Evolutionary conservation across 1,284 basidiomycete genomes (phyloP).

Genomic region (Sanghuangporus weigelae): DNA sequence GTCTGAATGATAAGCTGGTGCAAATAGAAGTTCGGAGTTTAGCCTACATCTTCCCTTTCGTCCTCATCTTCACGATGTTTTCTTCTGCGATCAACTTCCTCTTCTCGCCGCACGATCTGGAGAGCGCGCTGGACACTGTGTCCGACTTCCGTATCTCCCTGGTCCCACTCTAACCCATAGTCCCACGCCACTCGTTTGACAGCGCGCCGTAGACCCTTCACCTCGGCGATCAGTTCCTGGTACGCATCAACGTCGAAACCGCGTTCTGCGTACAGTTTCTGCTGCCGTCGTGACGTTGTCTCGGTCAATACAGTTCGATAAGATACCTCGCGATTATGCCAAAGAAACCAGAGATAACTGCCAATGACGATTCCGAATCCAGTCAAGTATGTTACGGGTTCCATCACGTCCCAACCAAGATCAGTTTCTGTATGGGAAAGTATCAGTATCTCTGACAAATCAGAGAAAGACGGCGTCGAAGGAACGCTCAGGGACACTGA

Average conservation of each 20-base stretch:
- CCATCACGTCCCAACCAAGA: conserved; percentile 58
- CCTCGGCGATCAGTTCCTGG: conserved; percentile 51
- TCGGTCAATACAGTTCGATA: conserved; percentile 56
- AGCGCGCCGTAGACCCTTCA: conserved; percentile 43
- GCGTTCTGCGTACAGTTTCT: conserved; percentile 50
- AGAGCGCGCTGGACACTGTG: conserved; percentile 5
- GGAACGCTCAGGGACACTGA: conserved; percentile 31
- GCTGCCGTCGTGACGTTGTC: conserved; percentile 38
- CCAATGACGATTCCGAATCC: conserved; percentile 55
- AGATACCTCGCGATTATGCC: conserved; percentile 64
- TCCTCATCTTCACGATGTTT: background rate
- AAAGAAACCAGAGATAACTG: conserved; percentile 58
- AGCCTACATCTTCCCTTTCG: conserved; percentile 3
- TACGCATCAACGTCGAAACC: conserved; percentile 61
- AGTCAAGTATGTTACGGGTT: conserved; percentile 62
- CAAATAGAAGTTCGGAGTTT: background rate
- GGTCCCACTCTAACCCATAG: conserved; percentile 37
- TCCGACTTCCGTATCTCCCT: conserved; percentile 13
- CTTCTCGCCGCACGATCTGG: conserved; percentile 14
- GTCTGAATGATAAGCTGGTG: background rate
- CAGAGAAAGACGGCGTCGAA: background rate
- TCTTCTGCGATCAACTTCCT: conserved; percentile 6
- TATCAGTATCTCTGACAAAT: background rate
- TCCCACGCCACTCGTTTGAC: conserved; percentile 57
- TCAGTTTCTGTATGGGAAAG: conserved; percentile 24